Percentiles rank a stretch among this genome's conserved stretches.
phyloP scores from a whole-genome alignment of 306 rosid genomes.

The Trifolium pratense region DNA sequence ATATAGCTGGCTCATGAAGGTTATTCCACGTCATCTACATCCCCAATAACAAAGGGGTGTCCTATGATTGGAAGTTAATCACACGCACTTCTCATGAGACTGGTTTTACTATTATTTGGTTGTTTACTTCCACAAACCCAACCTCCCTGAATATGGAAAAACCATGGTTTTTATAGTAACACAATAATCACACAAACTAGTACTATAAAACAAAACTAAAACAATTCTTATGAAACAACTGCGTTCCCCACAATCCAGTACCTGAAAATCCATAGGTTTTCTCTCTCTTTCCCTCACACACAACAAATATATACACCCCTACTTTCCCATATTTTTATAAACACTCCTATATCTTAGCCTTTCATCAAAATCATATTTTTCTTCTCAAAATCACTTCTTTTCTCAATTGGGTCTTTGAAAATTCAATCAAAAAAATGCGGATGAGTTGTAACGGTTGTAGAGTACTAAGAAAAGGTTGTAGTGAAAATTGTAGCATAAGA shows the following conservation, averaged over 20 bases:
- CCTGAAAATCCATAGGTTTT: constrained; percentile 56
- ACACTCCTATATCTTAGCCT: constrained; percentile 1
- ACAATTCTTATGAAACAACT: constrained; percentile 50
- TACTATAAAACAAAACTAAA: constrained; percentile 23
- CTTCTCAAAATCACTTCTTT: background rate
- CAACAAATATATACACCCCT: constrained; percentile 36
- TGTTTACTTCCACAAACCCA: constrained; percentile 39
- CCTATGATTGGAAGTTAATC: constrained; percentile 43
- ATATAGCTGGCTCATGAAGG: background rate
- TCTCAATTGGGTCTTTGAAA: background rate
- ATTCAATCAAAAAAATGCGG: constrained; percentile 65
- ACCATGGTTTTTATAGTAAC: constrained; percentile 49
- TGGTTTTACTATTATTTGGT: background rate
- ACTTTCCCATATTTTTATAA: background rate
- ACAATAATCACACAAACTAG: background rate
- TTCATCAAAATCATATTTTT: constrained; percentile 5
- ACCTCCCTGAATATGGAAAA: constrained; percentile 68
- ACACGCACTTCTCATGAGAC: constrained; percentile 40
- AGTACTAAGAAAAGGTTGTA: constrained; percentile 88
- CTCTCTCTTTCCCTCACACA: constrained; percentile 6
- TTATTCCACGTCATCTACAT: constrained; percentile 31
- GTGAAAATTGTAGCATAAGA: constrained; percentile 89
- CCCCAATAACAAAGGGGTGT: constrained; percentile 44
- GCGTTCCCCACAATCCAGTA: constrained; percentile 50
- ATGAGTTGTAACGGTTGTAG: constrained; percentile 98